Evolutionary conservation across 306 rosid species (phyloP), one percentile per base, ranked within the genome.

Genomic region (Crataegus laevigata): DNA sequence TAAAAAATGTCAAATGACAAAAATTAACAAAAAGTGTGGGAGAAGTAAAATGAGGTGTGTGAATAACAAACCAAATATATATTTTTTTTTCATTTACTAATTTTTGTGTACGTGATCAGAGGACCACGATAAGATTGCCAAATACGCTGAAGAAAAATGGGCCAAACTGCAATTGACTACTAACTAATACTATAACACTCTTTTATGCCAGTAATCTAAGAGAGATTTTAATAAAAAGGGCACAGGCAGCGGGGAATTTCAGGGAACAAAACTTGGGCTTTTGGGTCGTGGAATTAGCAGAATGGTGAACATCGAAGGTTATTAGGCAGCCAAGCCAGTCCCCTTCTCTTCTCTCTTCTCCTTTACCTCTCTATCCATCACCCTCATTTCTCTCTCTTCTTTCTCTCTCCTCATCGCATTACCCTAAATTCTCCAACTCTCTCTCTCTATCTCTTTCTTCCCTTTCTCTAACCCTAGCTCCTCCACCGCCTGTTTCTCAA

Each of bases 271-370:
- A 36, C 66, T 51, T 70, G 75, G 75, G 81, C 81, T 70, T 75
- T 73, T 59, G 77, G 78, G 78, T 74, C 69, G 21, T 84, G 87
- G 91, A 78, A 85, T 89, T 87, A 83, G 88, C 88, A 87, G 87
- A 76, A 87, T 87, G 93, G 93, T 85, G 91, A 85, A 83, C 87
- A 55, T n/a, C 79, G 88, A 69, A 72, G 87, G 78, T 77, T 81
- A 85, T 83, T 87, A 83, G 79, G 43, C 54, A 50, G 5, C 54
- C 21, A 50, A 50, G 54, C 54, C 54, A 50, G 54, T 0, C 21
- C n/a, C 0, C 54, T 50, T 50, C 54, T 50, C 79, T 6, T 45
- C 40, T 71, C n/a, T n/a, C n/a, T n/a, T n/a, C n/a, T n/a, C n/a
- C n/a, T n/a, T n/a, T n/a, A n/a, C n/a, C n/a, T n/a, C 19, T 47